Percentiles rank a stretch among this genome's conserved stretches.
phyloP scores from a whole-genome alignment of 495 filamentous ascomycete genomes.

The Entonaema liquescens region DNA sequence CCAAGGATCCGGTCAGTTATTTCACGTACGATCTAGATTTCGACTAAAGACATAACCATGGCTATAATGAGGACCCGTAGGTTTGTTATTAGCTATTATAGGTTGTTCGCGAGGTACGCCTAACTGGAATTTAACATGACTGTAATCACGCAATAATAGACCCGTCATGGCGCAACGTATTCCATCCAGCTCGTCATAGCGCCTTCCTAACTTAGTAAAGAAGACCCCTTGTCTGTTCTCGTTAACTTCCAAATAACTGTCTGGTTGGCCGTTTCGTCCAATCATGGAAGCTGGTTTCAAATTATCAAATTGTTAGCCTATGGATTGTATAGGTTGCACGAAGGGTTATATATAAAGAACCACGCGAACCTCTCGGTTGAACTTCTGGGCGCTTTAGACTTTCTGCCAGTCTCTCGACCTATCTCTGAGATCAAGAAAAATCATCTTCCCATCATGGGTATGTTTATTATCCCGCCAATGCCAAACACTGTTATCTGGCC shows the following conservation, averaged over 20 bases:
- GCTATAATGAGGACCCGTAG: not conserved
- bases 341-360: not conserved
- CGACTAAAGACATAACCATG: not conserved
- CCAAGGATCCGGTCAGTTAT: not conserved
- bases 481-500: not conserved
- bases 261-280: not conserved
- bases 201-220: not conserved
- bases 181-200: slow-evolving; percentile 11
- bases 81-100: not conserved
- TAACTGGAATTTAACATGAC: not conserved
- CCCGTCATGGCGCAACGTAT: slow-evolving; percentile 13
- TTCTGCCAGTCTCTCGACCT: not conserved
- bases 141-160: slow-evolving; percentile 2
- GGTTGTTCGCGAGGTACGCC: not conserved
- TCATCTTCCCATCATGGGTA: slow-evolving; percentile 28
- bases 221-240: not conserved
- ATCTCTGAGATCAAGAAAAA: not conserved
- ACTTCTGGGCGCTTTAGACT: not conserved
- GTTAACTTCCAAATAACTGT: not conserved
- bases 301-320: not conserved
- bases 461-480: not conserved
- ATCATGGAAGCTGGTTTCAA: not conserved
- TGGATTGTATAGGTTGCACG: not conserved
- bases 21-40: not conserved
- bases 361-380: not conserved